Percentiles rank a stretch among this genome's conserved stretches.
phyloP scores from a whole-genome alignment of 1,284 basidiomycete genomes.

The Irpex sp. region DNA sequence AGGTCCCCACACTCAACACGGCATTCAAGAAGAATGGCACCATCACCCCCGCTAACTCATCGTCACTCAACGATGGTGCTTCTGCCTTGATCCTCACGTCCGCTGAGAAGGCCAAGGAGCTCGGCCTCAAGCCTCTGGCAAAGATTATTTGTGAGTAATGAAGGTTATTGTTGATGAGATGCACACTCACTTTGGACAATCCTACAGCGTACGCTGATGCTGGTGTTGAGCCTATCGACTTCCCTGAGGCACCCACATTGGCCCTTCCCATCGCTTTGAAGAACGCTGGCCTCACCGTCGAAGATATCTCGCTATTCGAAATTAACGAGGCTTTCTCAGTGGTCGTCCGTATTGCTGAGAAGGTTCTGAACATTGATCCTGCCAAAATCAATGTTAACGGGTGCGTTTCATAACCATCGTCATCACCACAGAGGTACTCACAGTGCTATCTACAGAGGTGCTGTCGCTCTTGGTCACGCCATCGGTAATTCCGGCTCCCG shows the following conservation, averaged over 20 bases:
- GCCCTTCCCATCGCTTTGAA: slow-evolving; percentile 89
- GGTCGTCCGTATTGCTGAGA: slow-evolving; percentile 89
- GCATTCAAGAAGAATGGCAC: slow-evolving; percentile 91
- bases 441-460: slow-evolving; percentile 55
- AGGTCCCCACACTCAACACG: slow-evolving; percentile 82
- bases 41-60: slow-evolving; percentile 95
- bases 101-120: slow-evolving; percentile 84
- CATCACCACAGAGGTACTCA: background rate
- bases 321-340: slow-evolving; percentile 99
- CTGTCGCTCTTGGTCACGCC: slow-evolving; percentile 91
- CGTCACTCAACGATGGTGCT: slow-evolving; percentile 96
- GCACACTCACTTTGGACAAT: background rate
- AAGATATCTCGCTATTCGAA: slow-evolving; percentile 92
- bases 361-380: slow-evolving; percentile 80
- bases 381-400: slow-evolving; percentile 93
- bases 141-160: slow-evolving; percentile 76
- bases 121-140: slow-evolving; percentile 87
- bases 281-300: slow-evolving; percentile 78
- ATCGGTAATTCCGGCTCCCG: slow-evolving; percentile 95
- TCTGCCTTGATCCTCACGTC: slow-evolving; percentile 93
- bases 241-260: slow-evolving; percentile 92
- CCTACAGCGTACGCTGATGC: slow-evolving; percentile 89
- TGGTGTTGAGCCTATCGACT: slow-evolving; percentile 95
- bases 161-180: background rate
- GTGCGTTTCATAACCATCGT: slow-evolving; percentile 37